phyloP scores from a whole-genome alignment of 768 basidiomycete genomes.

The Agaricus sinodeliciosus region DNA sequence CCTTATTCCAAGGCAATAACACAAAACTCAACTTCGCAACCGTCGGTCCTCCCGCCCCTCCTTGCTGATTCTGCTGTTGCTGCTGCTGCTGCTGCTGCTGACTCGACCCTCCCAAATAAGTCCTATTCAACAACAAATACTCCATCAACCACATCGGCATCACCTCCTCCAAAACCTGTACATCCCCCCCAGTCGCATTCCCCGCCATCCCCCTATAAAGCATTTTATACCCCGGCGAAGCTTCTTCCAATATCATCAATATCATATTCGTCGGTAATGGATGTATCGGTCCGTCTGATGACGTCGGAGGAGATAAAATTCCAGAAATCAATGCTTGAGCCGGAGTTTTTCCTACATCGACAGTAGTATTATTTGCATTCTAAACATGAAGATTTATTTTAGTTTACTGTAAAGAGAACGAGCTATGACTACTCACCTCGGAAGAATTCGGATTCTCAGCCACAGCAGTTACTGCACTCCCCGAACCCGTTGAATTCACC shows the following conservation, averaged over 20 bases:
- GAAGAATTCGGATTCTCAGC: constrained; percentile 16
- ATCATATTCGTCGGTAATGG: constrained; percentile 51
- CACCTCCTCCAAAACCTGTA: constrained; percentile 54
- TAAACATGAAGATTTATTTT: not conserved
- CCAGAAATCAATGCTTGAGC: constrained; percentile 48
- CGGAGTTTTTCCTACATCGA: constrained; percentile 37
- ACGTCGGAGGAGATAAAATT: constrained; percentile 58
- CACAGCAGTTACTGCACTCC: constrained; percentile 15
- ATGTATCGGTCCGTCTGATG: constrained; percentile 66
- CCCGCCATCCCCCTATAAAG: constrained; percentile 72
- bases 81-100: too few species aligned
- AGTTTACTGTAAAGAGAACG: not conserved
- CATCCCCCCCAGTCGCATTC: constrained; percentile 32
- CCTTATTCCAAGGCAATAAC: constrained; percentile 69
- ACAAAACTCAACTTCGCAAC: constrained; percentile 83
- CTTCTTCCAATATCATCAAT: constrained; percentile 80
- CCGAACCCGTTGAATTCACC: constrained; percentile 20
- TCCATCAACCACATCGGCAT: constrained; percentile 90
- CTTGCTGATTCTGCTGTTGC: constrained; percentile 4
- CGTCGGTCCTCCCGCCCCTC: constrained; percentile 23
- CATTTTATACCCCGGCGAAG: constrained; percentile 62
- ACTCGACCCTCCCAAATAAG: constrained; percentile 22
- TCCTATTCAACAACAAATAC: constrained; percentile 68
- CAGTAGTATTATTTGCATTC: constrained; percentile 1
- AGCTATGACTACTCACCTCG: constrained; percentile 19